Conservation (phyloP, 2,329 filamentous ascomycete species). For the Rutstroemia sydowiana region DNA sequence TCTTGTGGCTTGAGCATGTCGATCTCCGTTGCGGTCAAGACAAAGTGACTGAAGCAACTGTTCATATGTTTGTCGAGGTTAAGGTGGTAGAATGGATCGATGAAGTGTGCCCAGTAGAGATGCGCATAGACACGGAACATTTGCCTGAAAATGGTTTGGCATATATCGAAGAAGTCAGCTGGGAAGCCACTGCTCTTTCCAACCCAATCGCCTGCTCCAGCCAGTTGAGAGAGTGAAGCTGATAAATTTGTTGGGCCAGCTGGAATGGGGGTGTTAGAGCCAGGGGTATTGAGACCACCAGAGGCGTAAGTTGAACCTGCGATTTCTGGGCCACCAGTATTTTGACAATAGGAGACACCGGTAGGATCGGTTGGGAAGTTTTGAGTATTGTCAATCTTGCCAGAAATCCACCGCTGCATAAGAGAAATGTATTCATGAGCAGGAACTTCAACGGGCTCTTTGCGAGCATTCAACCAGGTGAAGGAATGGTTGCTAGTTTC, state of each 20-base stretch:
- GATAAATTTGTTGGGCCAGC: constrained; percentile 36
- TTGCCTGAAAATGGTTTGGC: constrained; percentile 90
- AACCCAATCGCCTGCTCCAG: constrained; percentile 64
- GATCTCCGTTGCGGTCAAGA: constrained; percentile 72
- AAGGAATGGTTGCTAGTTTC: constrained; percentile 73
- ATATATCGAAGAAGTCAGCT: constrained; percentile 78
- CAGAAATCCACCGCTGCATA: constrained; percentile 94
- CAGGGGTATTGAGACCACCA: constrained; percentile 41
- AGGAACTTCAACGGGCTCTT: constrained; percentile 84
- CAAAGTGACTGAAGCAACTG: constrained; percentile 81
- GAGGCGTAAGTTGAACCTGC: constrained; percentile 48
- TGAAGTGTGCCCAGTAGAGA: constrained; percentile 93
- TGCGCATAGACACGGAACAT: constrained; percentile 99
- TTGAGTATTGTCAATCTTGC: constrained; percentile 83
- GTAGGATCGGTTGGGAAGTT: constrained; percentile 86
- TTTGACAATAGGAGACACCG: constrained; percentile 58
- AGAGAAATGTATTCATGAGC: constrained; percentile 91
- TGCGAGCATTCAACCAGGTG: constrained; percentile 87
- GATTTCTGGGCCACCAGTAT: constrained; percentile 52
- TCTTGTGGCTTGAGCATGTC: constrained; percentile 83
- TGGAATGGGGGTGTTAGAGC: constrained; percentile 31
- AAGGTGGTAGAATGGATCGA: constrained; percentile 75
- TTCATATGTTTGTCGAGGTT: constrained; percentile 76
- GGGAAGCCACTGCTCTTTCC: constrained; percentile 93
- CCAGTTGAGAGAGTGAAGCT: constrained; percentile 53